Percentiles rank a stretch among this genome's conserved stretches.
Evolutionary conservation across 805 yeast genomes (phyloP).

Genomic region (Ogataea minuta): DNA sequence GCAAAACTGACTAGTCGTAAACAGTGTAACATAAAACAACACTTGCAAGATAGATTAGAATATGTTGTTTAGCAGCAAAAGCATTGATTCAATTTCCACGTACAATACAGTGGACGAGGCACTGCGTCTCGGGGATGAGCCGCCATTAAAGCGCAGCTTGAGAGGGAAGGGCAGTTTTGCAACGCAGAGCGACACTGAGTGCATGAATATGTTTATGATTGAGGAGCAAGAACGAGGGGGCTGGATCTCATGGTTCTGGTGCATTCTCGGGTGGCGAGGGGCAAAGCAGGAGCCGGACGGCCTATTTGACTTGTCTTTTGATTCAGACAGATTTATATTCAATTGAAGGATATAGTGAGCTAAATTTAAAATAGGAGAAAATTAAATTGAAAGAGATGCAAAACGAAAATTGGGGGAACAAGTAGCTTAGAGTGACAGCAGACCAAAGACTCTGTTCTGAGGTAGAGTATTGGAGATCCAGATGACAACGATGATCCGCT

Average conservation of each 20-base stretch:
- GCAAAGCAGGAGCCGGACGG: neutral
- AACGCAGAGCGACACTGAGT: constrained; percentile 6
- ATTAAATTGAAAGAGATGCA: no score
- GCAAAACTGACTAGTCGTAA: constrained; percentile 44
- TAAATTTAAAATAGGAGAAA: neutral
- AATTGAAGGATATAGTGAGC: neutral
- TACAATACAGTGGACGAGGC: constrained; percentile 13
- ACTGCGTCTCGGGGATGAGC: constrained; percentile 10
- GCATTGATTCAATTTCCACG: constrained; percentile 14
- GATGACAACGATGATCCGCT: no score
- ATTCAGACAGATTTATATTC: constrained; percentile 12
- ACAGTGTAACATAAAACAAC: constrained; percentile 7
- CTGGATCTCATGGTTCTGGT: constrained; percentile 10
- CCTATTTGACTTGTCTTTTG: constrained; percentile 6
- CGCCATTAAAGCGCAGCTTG: constrained; percentile 8
- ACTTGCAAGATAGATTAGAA: neutral
- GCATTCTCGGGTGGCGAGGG: constrained; percentile 1
- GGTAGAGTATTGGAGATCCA: no score
- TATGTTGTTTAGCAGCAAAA: constrained; percentile 11
- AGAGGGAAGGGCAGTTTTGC: constrained; percentile 17
- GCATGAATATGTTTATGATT: constrained; percentile 3
- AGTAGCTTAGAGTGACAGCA: no score
- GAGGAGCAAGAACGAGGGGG: constrained; percentile 2
- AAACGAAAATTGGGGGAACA: no score
- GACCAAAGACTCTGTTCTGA: no score